Percentiles rank a stretch among this genome's conserved stretches.
These are phyloP conservation scores for Phalaenopsis aphrodite DNA, from an alignment of 106 monocot species.

Conservation along the genomic window DNA sequence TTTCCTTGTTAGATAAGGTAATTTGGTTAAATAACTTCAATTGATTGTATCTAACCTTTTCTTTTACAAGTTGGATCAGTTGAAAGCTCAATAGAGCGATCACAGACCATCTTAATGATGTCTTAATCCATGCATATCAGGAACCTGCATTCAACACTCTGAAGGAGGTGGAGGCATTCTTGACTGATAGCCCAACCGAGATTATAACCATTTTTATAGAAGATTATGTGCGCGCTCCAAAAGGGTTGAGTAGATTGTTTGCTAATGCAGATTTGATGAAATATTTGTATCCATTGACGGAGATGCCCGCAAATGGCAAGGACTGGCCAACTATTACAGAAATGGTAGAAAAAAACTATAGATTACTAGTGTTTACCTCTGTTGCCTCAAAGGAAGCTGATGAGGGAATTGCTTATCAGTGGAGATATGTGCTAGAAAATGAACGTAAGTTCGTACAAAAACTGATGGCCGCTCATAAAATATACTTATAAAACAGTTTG, in stretches of 20 bases:
- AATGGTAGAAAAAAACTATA: slow-evolving; percentile 73
- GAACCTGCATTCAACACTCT: slow-evolving; percentile 91
- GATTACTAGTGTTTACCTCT: slow-evolving; percentile 84
- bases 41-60: neutral
- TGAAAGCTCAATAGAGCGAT: neutral
- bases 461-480: neutral
- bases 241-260: slow-evolving; percentile 78
- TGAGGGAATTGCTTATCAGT: slow-evolving; percentile 99
- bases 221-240: slow-evolving; percentile 83
- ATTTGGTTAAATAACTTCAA: neutral
- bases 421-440: slow-evolving; percentile 89
- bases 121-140: slow-evolving; percentile 23
- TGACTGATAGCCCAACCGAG: slow-evolving; percentile 71
- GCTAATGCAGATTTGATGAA: slow-evolving; percentile 69
- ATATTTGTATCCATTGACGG: slow-evolving; percentile 75
- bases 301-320: slow-evolving; percentile 81
- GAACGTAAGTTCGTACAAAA: slow-evolving; percentile 50
- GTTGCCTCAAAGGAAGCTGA: slow-evolving; percentile 82
- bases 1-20: neutral
- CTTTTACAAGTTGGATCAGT: neutral
- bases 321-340: slow-evolving; percentile 87
- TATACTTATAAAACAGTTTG: neutral
- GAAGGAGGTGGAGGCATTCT: slow-evolving; percentile 86
- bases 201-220: slow-evolving; percentile 95
- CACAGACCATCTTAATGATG: slow-evolving; percentile 2